Conservation (phyloP, 2,329 filamentous ascomycete genomes). For the Lachnellula occidentalis region DNA sequence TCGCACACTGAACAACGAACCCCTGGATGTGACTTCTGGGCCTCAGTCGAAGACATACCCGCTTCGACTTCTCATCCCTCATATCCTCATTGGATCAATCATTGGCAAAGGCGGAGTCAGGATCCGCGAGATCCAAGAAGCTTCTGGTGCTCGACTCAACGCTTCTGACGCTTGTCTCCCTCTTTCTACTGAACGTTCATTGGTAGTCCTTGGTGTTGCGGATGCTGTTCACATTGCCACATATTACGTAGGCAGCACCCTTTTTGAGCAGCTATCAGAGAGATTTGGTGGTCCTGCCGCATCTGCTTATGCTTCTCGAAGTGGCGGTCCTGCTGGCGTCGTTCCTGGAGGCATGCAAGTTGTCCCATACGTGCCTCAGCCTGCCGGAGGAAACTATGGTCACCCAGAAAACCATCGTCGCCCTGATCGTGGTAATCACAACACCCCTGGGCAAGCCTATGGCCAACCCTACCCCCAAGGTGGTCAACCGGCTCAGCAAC, state of each 20-base stretch:
- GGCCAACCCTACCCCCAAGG: constrained; percentile 51
- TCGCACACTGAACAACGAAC: constrained; percentile 95
- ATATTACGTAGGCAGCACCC: constrained; percentile 97
- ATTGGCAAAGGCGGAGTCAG: constrained; percentile 95
- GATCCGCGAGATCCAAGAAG: constrained; percentile 97
- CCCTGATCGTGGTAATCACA: constrained; percentile 67
- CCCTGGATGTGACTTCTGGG: constrained; percentile 79
- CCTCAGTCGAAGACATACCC: constrained; percentile 96
- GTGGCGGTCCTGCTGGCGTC: constrained; percentile 85
- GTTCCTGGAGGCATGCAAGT: constrained; percentile 98
- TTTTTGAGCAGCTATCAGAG: constrained; percentile 94
- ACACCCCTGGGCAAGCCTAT: constrained; percentile 70
- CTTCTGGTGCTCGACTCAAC: constrained; percentile 91
- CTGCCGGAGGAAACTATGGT: constrained; percentile 86
- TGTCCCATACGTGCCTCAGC: constrained; percentile 93
- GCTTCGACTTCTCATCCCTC: constrained; percentile 87
- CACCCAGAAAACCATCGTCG: constrained; percentile 81
- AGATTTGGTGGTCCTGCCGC: constrained; percentile 92
- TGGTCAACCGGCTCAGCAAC: constrained; percentile 48
- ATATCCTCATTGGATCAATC: constrained; percentile 96
- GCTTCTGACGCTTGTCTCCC: constrained; percentile 93
- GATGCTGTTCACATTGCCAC: constrained; percentile 98
- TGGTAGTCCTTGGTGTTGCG: constrained; percentile 95
- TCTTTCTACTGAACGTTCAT: constrained; percentile 91
- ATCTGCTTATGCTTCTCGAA: constrained; percentile 95